A percentile compares a stretch with the other conserved stretches of the same genome.
Conservation (phyloP, 768 basidiomycete genomes). For the Hydnomerulius pinastri region DNA sequence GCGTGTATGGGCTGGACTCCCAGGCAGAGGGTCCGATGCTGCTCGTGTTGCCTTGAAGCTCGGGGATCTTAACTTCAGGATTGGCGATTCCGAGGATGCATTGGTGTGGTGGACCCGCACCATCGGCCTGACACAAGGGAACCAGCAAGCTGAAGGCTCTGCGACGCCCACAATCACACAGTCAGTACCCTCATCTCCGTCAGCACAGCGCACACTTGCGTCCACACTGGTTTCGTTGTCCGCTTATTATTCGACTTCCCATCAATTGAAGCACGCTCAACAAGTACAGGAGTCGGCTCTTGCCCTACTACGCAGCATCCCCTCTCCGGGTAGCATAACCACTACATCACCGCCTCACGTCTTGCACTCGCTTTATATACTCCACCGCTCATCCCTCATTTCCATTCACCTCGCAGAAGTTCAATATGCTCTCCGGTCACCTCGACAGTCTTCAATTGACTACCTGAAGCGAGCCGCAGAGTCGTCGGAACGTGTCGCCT, state of each 20-base stretch:
- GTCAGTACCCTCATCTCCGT: conserved; percentile 53
- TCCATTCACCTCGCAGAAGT: conserved; percentile 78
- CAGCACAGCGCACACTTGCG: conserved; percentile 61
- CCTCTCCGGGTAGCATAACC: conserved; percentile 44
- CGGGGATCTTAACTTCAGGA: conserved; percentile 61
- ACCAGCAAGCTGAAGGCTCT: conserved; percentile 20
- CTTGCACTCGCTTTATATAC: conserved; percentile 64
- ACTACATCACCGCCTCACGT: conserved; percentile 55
- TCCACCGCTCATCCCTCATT: conserved; percentile 74
- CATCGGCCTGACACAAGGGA: conserved; percentile 46
- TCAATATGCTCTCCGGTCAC: conserved; percentile 48
- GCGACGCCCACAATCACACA: conserved; percentile 35
- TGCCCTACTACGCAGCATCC: conserved; percentile 53
- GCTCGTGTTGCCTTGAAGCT: conserved; percentile 65
- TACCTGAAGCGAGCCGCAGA: conserved; percentile 63
- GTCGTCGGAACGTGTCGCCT: conserved; percentile 66
- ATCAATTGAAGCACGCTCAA: conserved; percentile 56
- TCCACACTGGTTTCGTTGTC: conserved; percentile 71
- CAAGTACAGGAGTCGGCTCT: conserved; percentile 58
- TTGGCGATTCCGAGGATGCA: conserved; percentile 56
- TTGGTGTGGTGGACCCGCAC: conserved; percentile 70
- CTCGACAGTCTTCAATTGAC: conserved; percentile 49
- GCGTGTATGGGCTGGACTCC: conserved; percentile 53
- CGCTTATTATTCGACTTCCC: conserved; percentile 63
- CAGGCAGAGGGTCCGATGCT: conserved; percentile 42